Base-by-base conservation (phyloP, 345 rosid species). In the Populus davidiana region DNA sequence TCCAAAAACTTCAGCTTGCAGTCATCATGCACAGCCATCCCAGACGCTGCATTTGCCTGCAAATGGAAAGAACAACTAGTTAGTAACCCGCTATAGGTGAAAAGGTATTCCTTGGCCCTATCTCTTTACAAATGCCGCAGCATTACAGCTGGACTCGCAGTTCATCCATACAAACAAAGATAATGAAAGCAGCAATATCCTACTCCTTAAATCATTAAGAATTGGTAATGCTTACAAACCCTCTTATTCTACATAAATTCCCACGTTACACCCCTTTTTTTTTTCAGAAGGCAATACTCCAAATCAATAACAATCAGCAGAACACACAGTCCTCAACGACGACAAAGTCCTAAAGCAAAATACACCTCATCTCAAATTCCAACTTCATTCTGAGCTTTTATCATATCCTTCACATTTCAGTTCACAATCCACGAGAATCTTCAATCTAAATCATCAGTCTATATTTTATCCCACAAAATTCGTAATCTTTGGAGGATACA, bases 11-110 rank as follows among this genome's bases (percentile, higher is more conserved):
- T 90, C 82, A 90, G 86, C 86, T 90, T 90, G 91, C 94, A 90
- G 52, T 89, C 94, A 80, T 89, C 94, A 52, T 90, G 86, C 77
- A 90, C 94, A 65, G 92, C 92, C 87, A 90, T 89, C 23, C 94
- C 94, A 12, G 92, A 90, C 9, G 90, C 90, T 2, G 92, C 90
- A 4, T 90, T 90, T 25, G 91, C 91, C 92, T 90, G 76, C 43
- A 67, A 67, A 80, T 41, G 12, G 7, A 6, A 67, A 29, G 9
- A 21, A 66, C 67, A 31, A 25, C 70, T 50, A 74, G 69, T 9
- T 29, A 47, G 10, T 5, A 68, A 75, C 70, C 12, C 50, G 5
- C 70, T 31, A 18, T 11, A 67, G 13, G 44, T 18, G 12, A 67
- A 6, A 27, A 17, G n/a, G 29, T 1, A n/a, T 59, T 59, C 64